Evolutionary conservation across 768 basidiomycete genomes (phyloP).

Genomic region (Galerina marginata): DNA sequence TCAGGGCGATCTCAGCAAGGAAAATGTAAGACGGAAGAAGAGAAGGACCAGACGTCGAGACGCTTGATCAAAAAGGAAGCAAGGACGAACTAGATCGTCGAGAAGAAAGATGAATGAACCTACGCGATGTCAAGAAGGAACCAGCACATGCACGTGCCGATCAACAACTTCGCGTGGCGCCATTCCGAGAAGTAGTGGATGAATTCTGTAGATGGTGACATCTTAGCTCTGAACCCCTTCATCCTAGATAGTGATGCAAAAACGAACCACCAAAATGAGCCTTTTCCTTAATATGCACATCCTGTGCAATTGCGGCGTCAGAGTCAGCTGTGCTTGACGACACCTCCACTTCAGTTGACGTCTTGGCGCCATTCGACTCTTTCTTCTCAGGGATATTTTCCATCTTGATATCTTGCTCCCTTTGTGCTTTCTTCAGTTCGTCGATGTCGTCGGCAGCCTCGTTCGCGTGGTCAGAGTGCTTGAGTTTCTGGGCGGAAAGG

Average conservation of each 20-base stretch:
- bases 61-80: too few species aligned
- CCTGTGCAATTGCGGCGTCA: slow-evolving; percentile 20
- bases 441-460: slow-evolving; percentile 30
- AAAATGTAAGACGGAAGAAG: too few species aligned
- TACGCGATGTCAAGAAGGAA: slow-evolving; percentile 79
- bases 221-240: background rate
- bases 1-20: too few species aligned
- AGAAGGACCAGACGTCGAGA: background rate
- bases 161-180: slow-evolving; percentile 67
- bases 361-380: too few species aligned
- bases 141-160: slow-evolving; percentile 75
- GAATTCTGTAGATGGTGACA: slow-evolving; percentile 51
- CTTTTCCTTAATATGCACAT: slow-evolving; percentile 41
- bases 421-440: slow-evolving; percentile 27
- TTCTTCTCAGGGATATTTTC: too few species aligned
- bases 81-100: background rate
- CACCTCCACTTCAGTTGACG: background rate
- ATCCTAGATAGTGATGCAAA: background rate
- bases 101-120: slow-evolving; percentile 1
- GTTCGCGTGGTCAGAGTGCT: slow-evolving; percentile 30
- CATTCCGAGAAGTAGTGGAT: slow-evolving; percentile 72
- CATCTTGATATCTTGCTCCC: slow-evolving; percentile 5
- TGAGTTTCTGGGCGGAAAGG: slow-evolving; percentile 42
- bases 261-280: slow-evolving; percentile 55
- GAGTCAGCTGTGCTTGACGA: background rate